Base-by-base conservation (phyloP, 2,329 filamentous ascomycete species). In the Fusarium caatingaense region DNA sequence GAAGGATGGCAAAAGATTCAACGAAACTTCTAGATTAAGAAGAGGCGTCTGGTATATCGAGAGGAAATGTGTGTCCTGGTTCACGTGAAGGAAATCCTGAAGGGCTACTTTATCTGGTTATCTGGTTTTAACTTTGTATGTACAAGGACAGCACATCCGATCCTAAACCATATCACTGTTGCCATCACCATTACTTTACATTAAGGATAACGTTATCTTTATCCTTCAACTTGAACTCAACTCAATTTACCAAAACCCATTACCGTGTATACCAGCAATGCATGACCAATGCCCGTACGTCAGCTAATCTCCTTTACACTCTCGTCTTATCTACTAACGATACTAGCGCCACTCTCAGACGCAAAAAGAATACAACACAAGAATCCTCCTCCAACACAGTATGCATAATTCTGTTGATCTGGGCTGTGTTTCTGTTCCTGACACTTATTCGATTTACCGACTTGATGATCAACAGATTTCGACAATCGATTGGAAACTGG, bases 371-470 rank as follows among this genome's bases (percentile, higher is more conserved):
- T 8, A n/a, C 16, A n/a, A 28, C 13, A 11, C 18, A 27, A 27
- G 27, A 8, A 9, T 16, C 10, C 8, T 20, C 18, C 5, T 13
- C n/a, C 4, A 21, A 13, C 15, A 13, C 37, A 41, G 15, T 21
- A 10, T 20, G n/a, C 6, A 27, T 27, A 6, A 9, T 41, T 5
- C 9, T 27, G 34, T 20, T 42, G 49, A 8, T 27, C 15, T 53
- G 49, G 49, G 21, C 9, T 15, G 23, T 42, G n/a, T 53, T 53
- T 53, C 18, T 42, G 18, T 20, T 42, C 8, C 21, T 37, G 9
- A 51, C 40, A 5, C 15, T 51, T 13, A 6, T 65, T n/a, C 60
- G 32, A 9, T 41, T 40, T 15, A 60, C 46, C 23, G 62, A 65
- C 28, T 28, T 46, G n/a, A 12, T 30, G 12, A 4, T 47, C 23